phyloP scores from a whole-genome alignment of 2,329 filamentous ascomycete genomes.

The Botrytis deweyae region DNA sequence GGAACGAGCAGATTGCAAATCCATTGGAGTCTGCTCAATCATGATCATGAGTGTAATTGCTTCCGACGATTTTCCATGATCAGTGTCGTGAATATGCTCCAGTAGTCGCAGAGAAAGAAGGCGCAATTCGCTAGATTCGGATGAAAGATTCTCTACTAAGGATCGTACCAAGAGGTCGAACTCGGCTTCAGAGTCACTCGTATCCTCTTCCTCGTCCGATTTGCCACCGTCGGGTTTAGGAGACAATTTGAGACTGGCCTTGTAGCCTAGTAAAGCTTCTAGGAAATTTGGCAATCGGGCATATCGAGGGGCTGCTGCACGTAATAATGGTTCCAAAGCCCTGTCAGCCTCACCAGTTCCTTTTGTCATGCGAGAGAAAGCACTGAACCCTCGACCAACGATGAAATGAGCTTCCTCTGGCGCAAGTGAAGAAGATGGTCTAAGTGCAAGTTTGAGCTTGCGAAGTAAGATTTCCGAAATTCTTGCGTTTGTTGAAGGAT shows the following conservation, averaged over 20 bases:
- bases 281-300: slow-evolving; percentile 65
- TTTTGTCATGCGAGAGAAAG: slow-evolving; percentile 66
- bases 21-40: slow-evolving; percentile 77
- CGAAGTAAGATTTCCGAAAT: slow-evolving; percentile 64
- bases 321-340: slow-evolving; percentile 63
- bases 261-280: slow-evolving; percentile 59
- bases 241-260: slow-evolving; percentile 38
- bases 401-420: slow-evolving; percentile 70
- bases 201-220: slow-evolving; percentile 17
- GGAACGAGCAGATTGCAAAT: slow-evolving; percentile 70
- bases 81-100: slow-evolving; percentile 54
- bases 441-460: slow-evolving; percentile 64
- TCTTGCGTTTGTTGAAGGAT: slow-evolving; percentile 64
- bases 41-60: slow-evolving; percentile 67
- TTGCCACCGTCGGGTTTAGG: slow-evolving; percentile 20
- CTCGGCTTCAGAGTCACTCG: slow-evolving; percentile 47
- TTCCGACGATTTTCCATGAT: slow-evolving; percentile 50
- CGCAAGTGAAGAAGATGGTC: slow-evolving; percentile 57
- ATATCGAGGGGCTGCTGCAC: slow-evolving; percentile 65
- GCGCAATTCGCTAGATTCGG: slow-evolving; percentile 72
- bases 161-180: slow-evolving; percentile 62
- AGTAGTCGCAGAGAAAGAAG: slow-evolving; percentile 72
- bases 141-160: slow-evolving; percentile 71
- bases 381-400: slow-evolving; percentile 70
- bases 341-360: slow-evolving; percentile 57